Percentiles rank a stretch among this genome's conserved stretches.
Evolutionary conservation across 805 yeast genomes (phyloP).

Genomic region (Cyberlindnera maritima): DNA sequence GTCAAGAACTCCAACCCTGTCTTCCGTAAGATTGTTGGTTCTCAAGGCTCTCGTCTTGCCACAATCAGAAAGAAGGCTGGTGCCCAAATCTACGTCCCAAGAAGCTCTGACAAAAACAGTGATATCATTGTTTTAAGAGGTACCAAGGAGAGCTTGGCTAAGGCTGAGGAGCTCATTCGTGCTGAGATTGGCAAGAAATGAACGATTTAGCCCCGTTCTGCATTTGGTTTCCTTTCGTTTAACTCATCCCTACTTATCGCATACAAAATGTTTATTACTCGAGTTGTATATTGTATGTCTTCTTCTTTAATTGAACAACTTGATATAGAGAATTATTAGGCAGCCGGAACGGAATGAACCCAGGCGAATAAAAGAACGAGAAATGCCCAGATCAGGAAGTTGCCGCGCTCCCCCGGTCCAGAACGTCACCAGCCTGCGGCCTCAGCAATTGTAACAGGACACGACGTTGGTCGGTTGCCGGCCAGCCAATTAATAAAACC

Average conservation of each 20-base stretch:
- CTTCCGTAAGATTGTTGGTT: slow-evolving; percentile 70
- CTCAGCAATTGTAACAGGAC: slow-evolving; percentile 1
- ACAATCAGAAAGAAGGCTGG: slow-evolving; percentile 57
- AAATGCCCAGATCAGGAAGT: not conserved
- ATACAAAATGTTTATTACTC: not conserved
- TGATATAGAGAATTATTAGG: not conserved
- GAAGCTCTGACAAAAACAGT: slow-evolving; percentile 46
- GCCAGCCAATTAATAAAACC: not conserved
- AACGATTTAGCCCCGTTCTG: not conserved
- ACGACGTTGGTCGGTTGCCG: not conserved
- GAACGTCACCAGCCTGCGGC: not conserved
- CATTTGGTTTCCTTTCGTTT: not conserved
- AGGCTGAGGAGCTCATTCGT: slow-evolving; percentile 39
- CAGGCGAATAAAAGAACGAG: not conserved
- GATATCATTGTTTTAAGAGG: slow-evolving; percentile 63
- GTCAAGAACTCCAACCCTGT: slow-evolving; percentile 41
- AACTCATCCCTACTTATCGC: slow-evolving; percentile 1
- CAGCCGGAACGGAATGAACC: too few relatives aligned
- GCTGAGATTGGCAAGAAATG: slow-evolving; percentile 24
- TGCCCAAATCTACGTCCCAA: slow-evolving; percentile 63
- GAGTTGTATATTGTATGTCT: not conserved
- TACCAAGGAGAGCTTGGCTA: slow-evolving; percentile 48
- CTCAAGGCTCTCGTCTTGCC: slow-evolving; percentile 67
- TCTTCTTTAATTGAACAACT: not conserved
- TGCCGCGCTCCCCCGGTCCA: not conserved